Evolutionary conservation across 352 stramenopile genomes (phyloP), one percentile per base, ranked within the genome.

Genomic region (Phytophthora boehmeriae): DNA sequence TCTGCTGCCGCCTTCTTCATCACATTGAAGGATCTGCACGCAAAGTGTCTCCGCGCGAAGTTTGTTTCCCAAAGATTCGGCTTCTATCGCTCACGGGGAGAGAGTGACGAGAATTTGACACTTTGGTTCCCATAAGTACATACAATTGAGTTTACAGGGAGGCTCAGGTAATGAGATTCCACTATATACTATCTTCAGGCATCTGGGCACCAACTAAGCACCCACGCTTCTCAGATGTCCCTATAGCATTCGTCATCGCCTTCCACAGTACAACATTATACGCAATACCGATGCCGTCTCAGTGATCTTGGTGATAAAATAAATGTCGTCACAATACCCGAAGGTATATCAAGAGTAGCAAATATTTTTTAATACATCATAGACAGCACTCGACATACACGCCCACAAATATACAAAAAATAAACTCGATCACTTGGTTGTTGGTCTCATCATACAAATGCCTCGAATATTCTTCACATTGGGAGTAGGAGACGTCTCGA

Each of bases 131-230:
- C 23, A 30, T 19, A 42, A 10, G 22, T 28, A 54, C 30, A 22
- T 20, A 59, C 17, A 28, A 5, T 8, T 41, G 49, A n/a, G 39
- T 57, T 30, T 6, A 30, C 3, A 6, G 39, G 78, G 72, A 83
- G 83, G 83, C 86, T 95, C 86, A 90, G 86, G 51, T 93, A 95
- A 95, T 95, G 86, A 95, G 86, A 95, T 95, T 95, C 84, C 86
- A 89, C 79, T 86, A 77, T 79, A 71, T 51, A 66, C 55, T 89
- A 82, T 94, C 85, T 84, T 92, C 85, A 94, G 55, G 63, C 71
- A 45, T 54, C 44, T 45, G 54, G 52, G 63, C 65, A 71, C 69
- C 70, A 76, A 30, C 25, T 30, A 30, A 30, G 25, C 59, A 73
- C 65, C 63, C 51, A 47, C 52, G 60, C 68, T 58, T 49, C 54